phyloP scores from a whole-genome alignment of 192 early-diverging fungal species.

The Phlyctochytrium planicorne region DNA sequence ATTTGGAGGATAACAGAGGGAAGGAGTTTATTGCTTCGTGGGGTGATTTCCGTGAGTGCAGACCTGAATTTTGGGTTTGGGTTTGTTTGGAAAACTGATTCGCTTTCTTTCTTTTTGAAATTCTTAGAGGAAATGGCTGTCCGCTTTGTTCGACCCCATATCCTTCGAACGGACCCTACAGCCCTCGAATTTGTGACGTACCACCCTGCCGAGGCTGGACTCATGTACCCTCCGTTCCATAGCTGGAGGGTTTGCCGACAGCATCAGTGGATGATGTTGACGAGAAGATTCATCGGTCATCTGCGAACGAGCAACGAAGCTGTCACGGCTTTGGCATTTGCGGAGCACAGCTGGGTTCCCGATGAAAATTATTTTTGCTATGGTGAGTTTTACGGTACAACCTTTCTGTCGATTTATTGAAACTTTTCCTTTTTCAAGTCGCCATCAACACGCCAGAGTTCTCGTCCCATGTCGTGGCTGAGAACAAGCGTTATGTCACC shows the following conservation, averaged over 20 bases:
- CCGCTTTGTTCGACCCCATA: slow-evolving; percentile 3
- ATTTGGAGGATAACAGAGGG: slow-evolving; percentile 5
- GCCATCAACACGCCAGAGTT: slow-evolving; percentile 32
- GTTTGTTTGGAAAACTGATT: slow-evolving; percentile 35
- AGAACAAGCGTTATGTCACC: slow-evolving; percentile 25
- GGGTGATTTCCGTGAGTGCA: slow-evolving; percentile 24
- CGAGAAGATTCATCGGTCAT: slow-evolving; percentile 18
- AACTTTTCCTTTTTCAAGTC: slow-evolving; percentile 7
- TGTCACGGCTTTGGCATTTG: slow-evolving; percentile 23
- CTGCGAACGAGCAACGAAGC: slow-evolving; percentile 18
- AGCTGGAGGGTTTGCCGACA: slow-evolving; percentile 32
- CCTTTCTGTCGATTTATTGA: background rate
- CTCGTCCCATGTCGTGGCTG: slow-evolving; percentile 6
- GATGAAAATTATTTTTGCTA: slow-evolving; percentile 36
- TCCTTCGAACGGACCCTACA: background rate
- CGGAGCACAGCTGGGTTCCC: slow-evolving; percentile 36
- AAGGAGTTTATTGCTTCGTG: slow-evolving; percentile 45
- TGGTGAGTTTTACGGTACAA: background rate
- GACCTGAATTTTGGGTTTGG: slow-evolving; percentile 38
- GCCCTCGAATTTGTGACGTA: slow-evolving; percentile 11
- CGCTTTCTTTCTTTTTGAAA: slow-evolving; percentile 20
- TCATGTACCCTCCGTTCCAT: slow-evolving; percentile 29
- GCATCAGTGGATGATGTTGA: slow-evolving; percentile 41
- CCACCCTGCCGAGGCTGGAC: slow-evolving; percentile 15
- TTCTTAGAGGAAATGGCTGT: background rate